Evolutionary conservation across 1,139 yeast genomes (phyloP).

Genomic region (Meyerozyma sp.): DNA sequence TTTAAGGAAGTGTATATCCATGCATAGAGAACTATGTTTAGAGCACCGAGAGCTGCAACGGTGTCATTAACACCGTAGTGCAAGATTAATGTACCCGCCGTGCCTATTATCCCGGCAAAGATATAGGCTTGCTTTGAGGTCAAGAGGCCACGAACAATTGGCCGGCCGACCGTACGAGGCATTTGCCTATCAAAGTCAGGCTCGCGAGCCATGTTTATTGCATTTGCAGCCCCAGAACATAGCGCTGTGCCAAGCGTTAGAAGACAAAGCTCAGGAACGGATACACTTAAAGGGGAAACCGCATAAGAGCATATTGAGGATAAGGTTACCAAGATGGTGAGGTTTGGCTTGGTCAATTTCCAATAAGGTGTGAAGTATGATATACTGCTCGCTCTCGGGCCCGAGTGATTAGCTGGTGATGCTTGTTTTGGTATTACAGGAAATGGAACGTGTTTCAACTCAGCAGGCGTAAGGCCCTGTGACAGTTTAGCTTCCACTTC

Average conservation of each 20-base stretch:
- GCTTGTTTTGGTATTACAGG: conserved; percentile 40
- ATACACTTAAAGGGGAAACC: conserved; percentile 74
- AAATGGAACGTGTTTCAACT: conserved; percentile 47
- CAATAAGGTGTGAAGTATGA: conserved; percentile 53
- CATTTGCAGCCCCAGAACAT: conserved; percentile 92
- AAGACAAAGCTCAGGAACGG: conserved; percentile 62
- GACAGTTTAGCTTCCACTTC: conserved; percentile 27
- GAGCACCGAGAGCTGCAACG: conserved; percentile 72
- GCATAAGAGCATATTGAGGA: conserved; percentile 95
- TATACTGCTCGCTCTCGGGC: conserved; percentile 18
- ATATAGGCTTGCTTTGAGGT: conserved; percentile 71
- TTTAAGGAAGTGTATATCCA: conserved; percentile 91
- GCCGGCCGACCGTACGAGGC: conserved; percentile 86
- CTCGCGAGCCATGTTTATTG: conserved; percentile 95
- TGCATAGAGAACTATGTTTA: conserved; percentile 76
- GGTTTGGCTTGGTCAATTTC: conserved; percentile 81
- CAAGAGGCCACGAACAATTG: conserved; percentile 81
- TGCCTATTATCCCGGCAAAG: conserved; percentile 74
- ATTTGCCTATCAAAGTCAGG: conserved; percentile 83
- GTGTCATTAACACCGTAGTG: conserved; percentile 80
- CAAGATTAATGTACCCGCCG: conserved; percentile 62
- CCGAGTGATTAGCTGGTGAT: conserved; percentile 4
- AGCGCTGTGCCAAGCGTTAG: conserved; percentile 82
- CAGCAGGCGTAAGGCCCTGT: conserved; percentile 10
- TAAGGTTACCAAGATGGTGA: conserved; percentile 81